Evolutionary conservation across 1,139 yeast genomes (phyloP), one percentile per base, ranked within the genome.

Genomic region (Magnusiomyces clavatus): DNA sequence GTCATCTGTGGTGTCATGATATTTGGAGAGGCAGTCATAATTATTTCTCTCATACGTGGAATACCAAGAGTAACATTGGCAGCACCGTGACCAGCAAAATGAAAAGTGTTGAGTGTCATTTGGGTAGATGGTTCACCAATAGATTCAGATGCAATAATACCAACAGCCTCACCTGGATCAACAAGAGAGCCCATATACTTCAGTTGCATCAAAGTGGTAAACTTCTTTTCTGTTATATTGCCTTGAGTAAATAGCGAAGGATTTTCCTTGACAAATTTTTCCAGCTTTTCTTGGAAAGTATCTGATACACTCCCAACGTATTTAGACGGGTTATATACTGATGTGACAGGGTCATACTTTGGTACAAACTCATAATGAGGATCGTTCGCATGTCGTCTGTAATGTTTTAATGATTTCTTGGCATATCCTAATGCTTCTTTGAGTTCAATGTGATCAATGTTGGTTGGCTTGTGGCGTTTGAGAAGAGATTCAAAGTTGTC

Each of bases 71-170:
- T 94, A 60, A 94, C 99, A 71, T 94, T 94, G 49, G 98, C 98
- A 54, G 98, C 99, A 81, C 99, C 99, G 74, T 94, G 98, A 69
- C 99, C 99, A 62, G 99, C 99, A 66, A 94, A 94, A 76, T 94
- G 99, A 95, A 94, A 94, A 52, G 99, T 94, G 71, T 94, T 94
- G 66, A 94, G 80, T 19, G 99, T 94, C 99, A 94, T 94, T 75
- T 94, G 99, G 6, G 99, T 94, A 3, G 97, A 89, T 50, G 99
- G 99, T 72, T 94, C 99, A 73, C 99, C 99, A 68, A 94, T 84
- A 53, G 97, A 90, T 73, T 94, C 97, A 42, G 97, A 86, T 10
- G 98, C 98, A 72, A 94, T 86, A 65, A 94, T 90, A 71, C 99
- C 99, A 54, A 94, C 98, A 48, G 97, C 82, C 71, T 94, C 99